Base-by-base conservation (phyloP, 179 eudicot species). In the Actinidia arguta region DNA sequence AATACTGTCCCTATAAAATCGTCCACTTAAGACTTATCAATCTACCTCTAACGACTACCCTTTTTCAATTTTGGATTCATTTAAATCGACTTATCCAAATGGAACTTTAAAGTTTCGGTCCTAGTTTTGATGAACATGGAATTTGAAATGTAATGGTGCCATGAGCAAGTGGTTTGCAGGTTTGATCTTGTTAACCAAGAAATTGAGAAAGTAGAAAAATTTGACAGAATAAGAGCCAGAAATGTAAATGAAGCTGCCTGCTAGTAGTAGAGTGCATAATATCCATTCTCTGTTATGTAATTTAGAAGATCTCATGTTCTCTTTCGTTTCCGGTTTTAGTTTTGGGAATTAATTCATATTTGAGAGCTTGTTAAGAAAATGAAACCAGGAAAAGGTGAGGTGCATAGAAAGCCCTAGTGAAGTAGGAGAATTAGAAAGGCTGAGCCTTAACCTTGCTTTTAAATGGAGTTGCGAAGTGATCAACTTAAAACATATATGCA, bases 51-150 rank as follows among this genome's bases (percentile, higher is more conserved):
- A n/a, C n/a, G n/a, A n/a, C n/a, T n/a, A n/a, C n/a, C n/a, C n/a
- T n/a, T n/a, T n/a, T n/a, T n/a, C n/a, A n/a, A n/a, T n/a, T n/a
- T n/a, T n/a, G n/a, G n/a, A n/a, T n/a, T n/a, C n/a, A n/a, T n/a
- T n/a, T n/a, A n/a, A n/a, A n/a, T n/a, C n/a, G n/a, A n/a, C n/a
- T n/a, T n/a, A n/a, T n/a, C n/a, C n/a, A n/a, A n/a, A n/a, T n/a
- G n/a, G n/a, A n/a, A n/a, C n/a, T n/a, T n/a, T n/a, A n/a, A n/a
- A 16, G 27, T 79, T 69, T 67, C 47, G 2, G n/a, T 66, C 27
- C 24, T 31, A 62, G 18, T 62, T 62, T 4, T 48, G 42, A 78
- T 78, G 73, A 78, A 66, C 44, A 50, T 78, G 78, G 48, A 73
- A 22, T 42, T 25, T 52, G 44, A 51, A 55, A 8, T 75, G 9